A percentile compares a stretch with the other conserved stretches of the same genome.
Evolutionary conservation across 805 yeast genomes (phyloP).

Genomic region (Yarrowia sp.): DNA sequence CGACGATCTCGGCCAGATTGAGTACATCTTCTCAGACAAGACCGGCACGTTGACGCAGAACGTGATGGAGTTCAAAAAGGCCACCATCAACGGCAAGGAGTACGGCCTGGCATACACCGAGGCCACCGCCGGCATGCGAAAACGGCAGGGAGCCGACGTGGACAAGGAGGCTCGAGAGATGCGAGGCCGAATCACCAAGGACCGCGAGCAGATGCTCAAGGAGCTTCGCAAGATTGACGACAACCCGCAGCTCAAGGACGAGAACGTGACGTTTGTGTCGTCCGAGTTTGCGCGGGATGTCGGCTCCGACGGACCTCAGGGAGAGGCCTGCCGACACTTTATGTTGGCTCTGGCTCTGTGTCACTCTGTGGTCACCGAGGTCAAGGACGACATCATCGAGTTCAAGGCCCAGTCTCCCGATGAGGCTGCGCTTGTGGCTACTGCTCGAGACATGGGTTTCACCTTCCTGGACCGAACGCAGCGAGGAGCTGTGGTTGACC

Average conservation of each 20-base stretch:
- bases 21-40: constrained; percentile 77
- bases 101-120: constrained; percentile 78
- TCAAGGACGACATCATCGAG: constrained; percentile 42
- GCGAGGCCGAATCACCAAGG: constrained; percentile 47
- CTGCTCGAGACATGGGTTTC: constrained; percentile 74
- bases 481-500: constrained; percentile 47
- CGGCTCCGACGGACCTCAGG: constrained; percentile 44
- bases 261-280: constrained; percentile 65
- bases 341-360: constrained; percentile 73
- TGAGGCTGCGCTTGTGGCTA: constrained; percentile 77
- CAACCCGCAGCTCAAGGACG: constrained; percentile 53
- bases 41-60: constrained; percentile 84
- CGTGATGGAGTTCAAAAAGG: constrained; percentile 80
- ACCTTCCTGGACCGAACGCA: constrained; percentile 59
- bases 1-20: constrained; percentile 82
- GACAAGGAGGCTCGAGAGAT: constrained; percentile 51
- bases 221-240: constrained; percentile 41
- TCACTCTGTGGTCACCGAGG: constrained; percentile 74
- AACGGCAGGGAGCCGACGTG: constrained; percentile 64
- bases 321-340: constrained; percentile 53
- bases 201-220: constrained; percentile 50
- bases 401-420: constrained; percentile 86
- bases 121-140: constrained; percentile 66
- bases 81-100: constrained; percentile 64
- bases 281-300: constrained; percentile 59